A percentile compares a stretch with the other conserved stretches of the same genome.
Evolutionary conservation across 805 yeast species (phyloP).

Genomic region (Starmerella roubikii): DNA sequence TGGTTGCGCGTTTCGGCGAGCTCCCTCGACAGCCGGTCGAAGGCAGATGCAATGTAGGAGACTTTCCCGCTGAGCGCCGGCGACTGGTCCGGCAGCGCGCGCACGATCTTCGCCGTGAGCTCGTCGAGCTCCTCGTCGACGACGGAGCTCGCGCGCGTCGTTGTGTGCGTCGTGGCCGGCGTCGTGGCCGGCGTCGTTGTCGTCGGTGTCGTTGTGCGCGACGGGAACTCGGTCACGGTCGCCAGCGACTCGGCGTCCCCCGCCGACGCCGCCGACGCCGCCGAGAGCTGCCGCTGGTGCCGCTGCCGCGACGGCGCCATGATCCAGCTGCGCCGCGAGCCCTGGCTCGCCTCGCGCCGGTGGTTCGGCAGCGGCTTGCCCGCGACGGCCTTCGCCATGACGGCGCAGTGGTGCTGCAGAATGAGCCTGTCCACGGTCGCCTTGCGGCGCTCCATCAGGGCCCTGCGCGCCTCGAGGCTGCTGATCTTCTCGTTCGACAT

Average conservation of each 20-base stretch:
- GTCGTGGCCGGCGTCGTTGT: background rate
- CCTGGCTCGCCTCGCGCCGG: conserved; percentile 12
- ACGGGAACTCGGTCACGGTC: conserved; percentile 4
- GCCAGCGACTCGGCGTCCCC: conserved; percentile 5
- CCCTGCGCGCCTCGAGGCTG: conserved; percentile 10
- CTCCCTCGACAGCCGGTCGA: conserved; percentile 15
- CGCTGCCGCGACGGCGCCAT: conserved; percentile 5
- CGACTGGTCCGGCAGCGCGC: conserved; percentile 11
- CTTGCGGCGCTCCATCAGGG: conserved; percentile 10
- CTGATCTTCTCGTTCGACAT: conserved; percentile 12
- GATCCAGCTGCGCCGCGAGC: conserved; percentile 13
- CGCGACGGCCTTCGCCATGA: conserved; percentile 14
- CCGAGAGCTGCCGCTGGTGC: conserved; percentile 7
- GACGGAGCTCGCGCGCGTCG: no score
- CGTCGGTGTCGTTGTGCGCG: background rate
- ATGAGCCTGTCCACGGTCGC: conserved; percentile 12
- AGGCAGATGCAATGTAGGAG: conserved; percentile 11
- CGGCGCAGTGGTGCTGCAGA: conserved; percentile 20
- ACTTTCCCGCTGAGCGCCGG: conserved; percentile 15
- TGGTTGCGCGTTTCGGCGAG: conserved; percentile 7
- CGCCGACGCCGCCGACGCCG: conserved; percentile 1
- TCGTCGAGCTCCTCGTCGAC: conserved; percentile 9
- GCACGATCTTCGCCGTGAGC: conserved; percentile 9
- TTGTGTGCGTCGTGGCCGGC: background rate
- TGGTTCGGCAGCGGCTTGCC: conserved; percentile 16